These are phyloP conservation scores for Schizochytrium sp. DNA, from an alignment of 108 stramenopile genomes.

Conservation along the genomic window DNA sequence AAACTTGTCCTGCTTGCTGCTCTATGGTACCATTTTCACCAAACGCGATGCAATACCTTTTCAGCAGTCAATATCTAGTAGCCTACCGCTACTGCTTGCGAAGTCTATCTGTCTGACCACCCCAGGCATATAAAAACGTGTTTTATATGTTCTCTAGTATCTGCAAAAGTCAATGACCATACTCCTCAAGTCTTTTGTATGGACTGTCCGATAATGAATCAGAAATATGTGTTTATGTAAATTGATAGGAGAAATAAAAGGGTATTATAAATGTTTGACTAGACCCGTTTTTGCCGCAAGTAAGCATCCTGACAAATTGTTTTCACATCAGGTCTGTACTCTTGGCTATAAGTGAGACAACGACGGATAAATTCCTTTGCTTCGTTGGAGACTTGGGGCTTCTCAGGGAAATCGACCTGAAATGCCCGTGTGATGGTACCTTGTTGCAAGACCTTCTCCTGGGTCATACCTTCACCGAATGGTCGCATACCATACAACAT, in stretches of 20 bases:
- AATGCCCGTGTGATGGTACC: slow-evolving; percentile 92
- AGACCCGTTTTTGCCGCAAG: slow-evolving; percentile 62
- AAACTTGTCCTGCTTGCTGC: neutral
- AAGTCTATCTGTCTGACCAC: too few species aligned
- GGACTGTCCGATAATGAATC: neutral
- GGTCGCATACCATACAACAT: slow-evolving; percentile 96
- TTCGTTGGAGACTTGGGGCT: slow-evolving; percentile 84
- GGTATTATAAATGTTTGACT: neutral
- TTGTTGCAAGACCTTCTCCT: slow-evolving; percentile 88
- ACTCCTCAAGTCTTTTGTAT: too few species aligned
- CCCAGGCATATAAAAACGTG: too few species aligned
- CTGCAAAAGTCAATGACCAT: too few species aligned
- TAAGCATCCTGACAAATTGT: slow-evolving; percentile 86
- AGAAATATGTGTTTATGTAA: neutral
- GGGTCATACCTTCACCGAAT: slow-evolving; percentile 97
- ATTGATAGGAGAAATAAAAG: neutral
- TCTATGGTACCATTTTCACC: neutral
- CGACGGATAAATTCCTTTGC: slow-evolving; percentile 91
- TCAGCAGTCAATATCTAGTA: neutral
- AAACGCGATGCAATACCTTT: neutral
- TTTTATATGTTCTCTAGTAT: too few species aligned
- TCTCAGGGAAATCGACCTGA: slow-evolving; percentile 88
- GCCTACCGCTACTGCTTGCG: too few species aligned
- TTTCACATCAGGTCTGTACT: slow-evolving; percentile 87
- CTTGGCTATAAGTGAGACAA: slow-evolving; percentile 90